phyloP scores from a whole-genome alignment of 106 monocot species.

The Amphibolis antarctica region DNA sequence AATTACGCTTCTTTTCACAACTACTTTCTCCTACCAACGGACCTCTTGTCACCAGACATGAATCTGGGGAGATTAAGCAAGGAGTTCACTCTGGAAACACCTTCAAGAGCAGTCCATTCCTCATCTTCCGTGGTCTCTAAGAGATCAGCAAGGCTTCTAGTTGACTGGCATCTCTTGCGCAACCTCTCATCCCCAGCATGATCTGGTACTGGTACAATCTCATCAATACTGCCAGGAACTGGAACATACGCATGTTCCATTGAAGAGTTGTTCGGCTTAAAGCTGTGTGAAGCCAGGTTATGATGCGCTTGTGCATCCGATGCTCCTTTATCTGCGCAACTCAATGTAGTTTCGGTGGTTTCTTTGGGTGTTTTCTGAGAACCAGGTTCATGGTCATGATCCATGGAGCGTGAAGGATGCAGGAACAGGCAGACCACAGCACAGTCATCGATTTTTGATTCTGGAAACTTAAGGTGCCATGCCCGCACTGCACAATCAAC shows the following conservation, averaged over 20 bases:
- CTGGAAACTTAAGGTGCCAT: conserved; percentile 59
- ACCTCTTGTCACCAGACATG: conserved; percentile 31
- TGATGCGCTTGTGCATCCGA: conserved; percentile 3
- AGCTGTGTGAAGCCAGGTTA: not conserved
- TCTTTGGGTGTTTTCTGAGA: not conserved
- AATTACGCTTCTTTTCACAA: conserved; percentile 8
- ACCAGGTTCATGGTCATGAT: conserved; percentile 3
- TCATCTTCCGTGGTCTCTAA: conserved; percentile 59
- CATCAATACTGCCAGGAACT: conserved; percentile 13
- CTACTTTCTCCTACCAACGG: conserved; percentile 42
- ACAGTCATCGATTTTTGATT: conserved; percentile 70
- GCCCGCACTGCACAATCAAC: conserved; percentile 59
- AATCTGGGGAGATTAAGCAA: conserved; percentile 68
- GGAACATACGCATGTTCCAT: no score
- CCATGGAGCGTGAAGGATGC: conserved; percentile 3
- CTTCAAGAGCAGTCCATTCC: conserved; percentile 87
- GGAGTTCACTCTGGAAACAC: conserved; percentile 74
- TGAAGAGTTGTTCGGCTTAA: not conserved
- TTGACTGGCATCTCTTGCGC: conserved; percentile 31
- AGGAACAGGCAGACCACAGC: conserved; percentile 67
- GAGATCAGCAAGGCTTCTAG: conserved; percentile 67
- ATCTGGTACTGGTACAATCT: conserved; percentile 43
- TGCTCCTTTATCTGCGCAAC: not conserved
- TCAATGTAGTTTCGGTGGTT: not conserved
- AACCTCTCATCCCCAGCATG: conserved; percentile 12